Conservation (phyloP, 306 rosid species). For the Glycyrrhiza uralensis region DNA sequence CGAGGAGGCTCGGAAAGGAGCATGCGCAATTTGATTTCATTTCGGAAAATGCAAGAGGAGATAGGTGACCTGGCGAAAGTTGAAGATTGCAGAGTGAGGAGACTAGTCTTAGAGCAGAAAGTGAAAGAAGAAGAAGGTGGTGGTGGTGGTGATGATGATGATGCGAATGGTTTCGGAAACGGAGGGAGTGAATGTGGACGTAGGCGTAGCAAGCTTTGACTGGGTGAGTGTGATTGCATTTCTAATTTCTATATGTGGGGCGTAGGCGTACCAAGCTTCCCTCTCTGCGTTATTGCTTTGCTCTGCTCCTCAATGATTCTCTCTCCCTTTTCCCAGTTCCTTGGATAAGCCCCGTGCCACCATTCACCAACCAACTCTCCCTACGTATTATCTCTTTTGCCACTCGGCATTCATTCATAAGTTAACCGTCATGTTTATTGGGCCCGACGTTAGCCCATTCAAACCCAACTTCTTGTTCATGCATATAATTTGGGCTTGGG, state of each 20-base stretch:
- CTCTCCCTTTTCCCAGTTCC: not conserved
- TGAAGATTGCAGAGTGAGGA: conserved; percentile 34
- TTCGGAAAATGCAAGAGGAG: conserved; percentile 29
- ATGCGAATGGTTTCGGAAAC: conserved; percentile 38
- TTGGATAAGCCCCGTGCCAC: conserved; percentile 34
- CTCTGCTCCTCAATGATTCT: not conserved
- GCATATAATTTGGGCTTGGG: not conserved
- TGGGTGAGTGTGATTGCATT: conserved; percentile 52
- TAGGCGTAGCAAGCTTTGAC: conserved; percentile 17
- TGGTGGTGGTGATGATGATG: too few relatives aligned
- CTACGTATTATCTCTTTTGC: not conserved
- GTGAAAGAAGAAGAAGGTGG: conserved; percentile 18
- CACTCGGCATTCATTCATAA: not conserved
- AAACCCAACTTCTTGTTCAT: not conserved
- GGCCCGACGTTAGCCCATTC: not conserved
- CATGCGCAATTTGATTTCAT: too few relatives aligned
- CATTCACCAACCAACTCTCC: conserved; percentile 32
- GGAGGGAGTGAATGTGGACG: conserved; percentile 37
- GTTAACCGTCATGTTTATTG: not conserved
- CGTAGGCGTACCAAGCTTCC: too few relatives aligned
- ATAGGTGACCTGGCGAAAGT: conserved; percentile 11
- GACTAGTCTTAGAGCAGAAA: conserved; percentile 28
- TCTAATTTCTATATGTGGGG: conserved; percentile 8
- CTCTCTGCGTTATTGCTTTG: too few relatives aligned
- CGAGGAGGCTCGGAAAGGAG: too few relatives aligned